Evolutionary conservation across 2,329 filamentous ascomycete genomes (phyloP).

Genomic region (Verticillium longisporum): DNA sequence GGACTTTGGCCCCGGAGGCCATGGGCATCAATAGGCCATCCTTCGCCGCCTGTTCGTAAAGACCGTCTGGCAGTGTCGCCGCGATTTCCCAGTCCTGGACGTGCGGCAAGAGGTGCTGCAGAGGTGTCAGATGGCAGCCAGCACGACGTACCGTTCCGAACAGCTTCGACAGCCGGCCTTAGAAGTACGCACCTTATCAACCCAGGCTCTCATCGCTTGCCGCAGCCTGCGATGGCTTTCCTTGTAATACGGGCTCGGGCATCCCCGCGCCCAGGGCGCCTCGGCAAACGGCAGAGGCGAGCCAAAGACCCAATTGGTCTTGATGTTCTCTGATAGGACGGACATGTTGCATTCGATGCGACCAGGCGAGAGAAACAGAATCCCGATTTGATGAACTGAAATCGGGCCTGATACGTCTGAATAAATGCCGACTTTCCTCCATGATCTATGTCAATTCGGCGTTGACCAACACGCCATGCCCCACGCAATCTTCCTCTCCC

Average conservation of each 20-base stretch:
- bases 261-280: conserved; percentile 8
- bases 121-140: neutral
- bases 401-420: neutral
- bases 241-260: conserved; percentile 7
- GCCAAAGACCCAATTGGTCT: conserved; percentile 7
- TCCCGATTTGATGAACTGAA: neutral
- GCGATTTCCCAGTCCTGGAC: conserved; percentile 7
- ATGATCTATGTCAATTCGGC: neutral
- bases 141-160: neutral
- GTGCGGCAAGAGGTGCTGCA: conserved; percentile 8
- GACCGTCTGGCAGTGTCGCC: neutral
- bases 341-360: conserved; percentile 2
- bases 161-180: no score
- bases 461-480: neutral
- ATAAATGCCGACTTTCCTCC: neutral
- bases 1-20: conserved; percentile 4
- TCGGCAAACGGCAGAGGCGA: conserved; percentile 7
- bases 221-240: conserved; percentile 8
- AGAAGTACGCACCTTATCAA: conserved; percentile 4
- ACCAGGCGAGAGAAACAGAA: neutral
- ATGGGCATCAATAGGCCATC: conserved; percentile 10
- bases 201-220: conserved; percentile 10
- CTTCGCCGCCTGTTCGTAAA: conserved; percentile 5
- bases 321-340: neutral
- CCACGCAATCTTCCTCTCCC: neutral